Base-by-base conservation (phyloP, 768 basidiomycete species). In the Pleurotus giganteus region DNA sequence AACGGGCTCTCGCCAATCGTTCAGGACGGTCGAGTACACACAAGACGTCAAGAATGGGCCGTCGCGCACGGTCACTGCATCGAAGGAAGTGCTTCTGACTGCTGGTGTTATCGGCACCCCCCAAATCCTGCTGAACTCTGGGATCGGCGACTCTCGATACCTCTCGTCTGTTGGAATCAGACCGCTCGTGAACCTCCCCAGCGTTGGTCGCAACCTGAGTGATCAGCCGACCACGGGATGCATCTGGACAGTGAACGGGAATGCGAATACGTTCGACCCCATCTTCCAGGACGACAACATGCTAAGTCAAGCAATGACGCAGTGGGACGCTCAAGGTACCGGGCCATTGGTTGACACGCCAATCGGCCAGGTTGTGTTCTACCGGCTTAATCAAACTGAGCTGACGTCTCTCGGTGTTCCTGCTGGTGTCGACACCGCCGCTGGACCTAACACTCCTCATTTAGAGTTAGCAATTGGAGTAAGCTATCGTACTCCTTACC, bases 381-480 rank as follows among this genome's bases (percentile, higher is more conserved):
- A 42, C 19, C 39, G 58, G 24, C 31, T 61, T 8, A 58, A 58
- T 12, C 4, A 23, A 11, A 59, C 45, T 31, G 37, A 58, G 32
- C 17, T 47, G n/a, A 52, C 45, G 29, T 60, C 36, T 26, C 54
- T 31, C 26, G 57, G n/a, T 9, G 41, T 56, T 29, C 50, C 44
- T 31, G 43, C 43, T 45, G 43, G 43, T 13, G 43, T 45, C 13
- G 64, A 66, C 21, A 54, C 65, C 11, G 8, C 42, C 43, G 15
- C 60, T 26, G 45, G 41, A 1, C 27, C 26, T 12, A 49, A 55
- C 24, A 41, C 42, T 21, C 45, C 55, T 2, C 60, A 61, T 19
- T 34, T 54, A 69, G 74, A 34, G 69, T 63, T 41, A 59, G 66
- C 56, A 60, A 71, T 32, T 78, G 76, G 65, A 65, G 65, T 50